Evolutionary conservation across 1,284 basidiomycete species (phyloP), one percentile per base, ranked within the genome.

Genomic region (Cryptococcus sp.): DNA sequence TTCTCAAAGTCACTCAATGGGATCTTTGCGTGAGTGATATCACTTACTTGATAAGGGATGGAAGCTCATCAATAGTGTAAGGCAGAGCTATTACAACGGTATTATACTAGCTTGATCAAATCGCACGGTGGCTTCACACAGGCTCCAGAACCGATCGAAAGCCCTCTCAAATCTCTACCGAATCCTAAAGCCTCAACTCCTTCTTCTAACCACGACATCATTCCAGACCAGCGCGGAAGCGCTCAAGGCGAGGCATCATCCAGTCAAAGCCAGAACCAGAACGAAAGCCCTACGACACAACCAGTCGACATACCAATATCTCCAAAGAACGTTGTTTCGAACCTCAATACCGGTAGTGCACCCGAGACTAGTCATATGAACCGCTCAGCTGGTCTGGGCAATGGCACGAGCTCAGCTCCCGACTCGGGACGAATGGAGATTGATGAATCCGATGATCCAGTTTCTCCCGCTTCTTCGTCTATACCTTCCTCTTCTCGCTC

Each of bases 1-100:
- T 97, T 72, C 81, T 96, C 39, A 80, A 81, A 55, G 85, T 85
- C 68, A 90, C 93, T 49, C 88, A 93, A 67, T 97, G 92, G 92
- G 82, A 85, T 60, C 79, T 97, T 62, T 88, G 85, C 79, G 91
- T 94, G 73, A 82, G 90, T 76, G 39, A 41, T 21, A 19, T 9
- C 21, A 13, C 41, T 43, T 16, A 21, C 3, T 4, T 9, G 41
- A 9, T 9, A 43, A 22, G 41, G 18, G 41, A 13, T 21, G 41
- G 19, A 19, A 21, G 41, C 41, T 43, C 11, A 43, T n/a, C 16
- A 5, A 7, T 39, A 77, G 74, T 75, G 73, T 60, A 70, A 70
- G 34, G 67, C 70, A 1, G 72, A 74, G 39, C 59, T 75, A 18
- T 55, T 77, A 1, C 75, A 77, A 46, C 60, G 67, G 19, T 77